Evolutionary conservation across 192 early-diverging fungal genomes (phyloP), one percentile per base, ranked within the genome.

Genomic region (Coemansia sp.): DNA sequence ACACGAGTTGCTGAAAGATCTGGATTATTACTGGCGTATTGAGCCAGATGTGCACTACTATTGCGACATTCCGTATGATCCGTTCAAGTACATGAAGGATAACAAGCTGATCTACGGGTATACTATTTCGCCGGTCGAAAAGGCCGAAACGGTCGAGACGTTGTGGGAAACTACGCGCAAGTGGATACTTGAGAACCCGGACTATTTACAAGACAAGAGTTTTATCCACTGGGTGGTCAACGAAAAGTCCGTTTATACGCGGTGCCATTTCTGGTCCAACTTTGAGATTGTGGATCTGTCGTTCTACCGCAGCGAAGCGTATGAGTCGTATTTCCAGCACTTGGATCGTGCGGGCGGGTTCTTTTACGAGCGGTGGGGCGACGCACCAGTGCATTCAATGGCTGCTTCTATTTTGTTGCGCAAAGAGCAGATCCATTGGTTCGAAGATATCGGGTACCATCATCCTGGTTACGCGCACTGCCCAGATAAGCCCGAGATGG

Each of bases 251-350:
- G 64, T 60, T 49, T 89, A 89, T 70, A 88, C 89, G 66, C 49
- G 66, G 47, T 90, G 89, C 56, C 88, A 91, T 63, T 90, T 89
- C 46, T 91, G 89, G 89, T 84, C 82, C 62, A 91, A 91, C 62
- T 91, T 91, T 74, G 89, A 89, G 67, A 90, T 89, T 48, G 88
- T 79, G 15, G 72, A 78, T 25, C 49, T 90, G 56, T 65, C 84
- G 18, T 71, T 90, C 38, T 86, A 81, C 59, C 63, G 84, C 44
- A 79, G 68, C 63, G 64, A 72, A 28, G 68, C 70, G 10, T 89
- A 89, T 61, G 52, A 72, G 44, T 71, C 76, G 21, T 90, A 76
- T 58, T 90, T 89, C 42, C 51, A 85, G 2, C 62, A 81, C 47
- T 71, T 90, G 31, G 88, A 90, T 63, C 34, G 67, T 17, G 61